Conservation (phyloP, 371 early-diverging fungal species). For the Mucor velutinosus region DNA sequence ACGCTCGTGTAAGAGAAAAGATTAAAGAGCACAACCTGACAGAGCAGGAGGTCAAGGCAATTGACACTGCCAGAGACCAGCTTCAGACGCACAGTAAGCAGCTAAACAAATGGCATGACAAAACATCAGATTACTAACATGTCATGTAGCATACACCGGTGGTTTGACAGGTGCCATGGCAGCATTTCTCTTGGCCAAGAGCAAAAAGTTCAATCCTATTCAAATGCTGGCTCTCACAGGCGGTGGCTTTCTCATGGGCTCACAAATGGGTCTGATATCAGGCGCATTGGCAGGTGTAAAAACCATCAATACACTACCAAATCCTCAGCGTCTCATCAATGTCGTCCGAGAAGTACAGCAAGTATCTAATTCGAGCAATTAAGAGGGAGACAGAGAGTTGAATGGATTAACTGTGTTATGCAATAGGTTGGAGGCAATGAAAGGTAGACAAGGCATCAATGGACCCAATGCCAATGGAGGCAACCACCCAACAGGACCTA, state of each 20-base stretch:
- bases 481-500: neutral
- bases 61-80: constrained; percentile 44
- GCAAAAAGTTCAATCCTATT: constrained; percentile 38
- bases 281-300: constrained; percentile 47
- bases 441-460: neutral
- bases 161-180: constrained; percentile 38
- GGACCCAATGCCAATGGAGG: neutral
- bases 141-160: constrained; percentile 38
- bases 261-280: constrained; percentile 51
- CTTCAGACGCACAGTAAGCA: constrained; percentile 41
- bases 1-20: constrained; percentile 40
- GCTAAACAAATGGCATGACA: neutral
- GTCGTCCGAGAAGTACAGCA: constrained; percentile 49
- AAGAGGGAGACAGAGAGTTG: too few species aligned
- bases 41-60: constrained; percentile 45
- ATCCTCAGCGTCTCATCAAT: constrained; percentile 43
- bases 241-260: constrained; percentile 48
- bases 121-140: neutral
- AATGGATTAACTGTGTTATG: neutral
- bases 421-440: constrained; percentile 22
- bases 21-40: constrained; percentile 45
- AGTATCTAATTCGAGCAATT: constrained; percentile 6
- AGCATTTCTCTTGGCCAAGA: constrained; percentile 34
- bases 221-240: constrained; percentile 36
- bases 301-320: constrained; percentile 41